Percentiles rank a stretch among this genome's conserved stretches.
phyloP scores from a whole-genome alignment of 768 basidiomycete genomes.

The Scleroderma bovista region DNA sequence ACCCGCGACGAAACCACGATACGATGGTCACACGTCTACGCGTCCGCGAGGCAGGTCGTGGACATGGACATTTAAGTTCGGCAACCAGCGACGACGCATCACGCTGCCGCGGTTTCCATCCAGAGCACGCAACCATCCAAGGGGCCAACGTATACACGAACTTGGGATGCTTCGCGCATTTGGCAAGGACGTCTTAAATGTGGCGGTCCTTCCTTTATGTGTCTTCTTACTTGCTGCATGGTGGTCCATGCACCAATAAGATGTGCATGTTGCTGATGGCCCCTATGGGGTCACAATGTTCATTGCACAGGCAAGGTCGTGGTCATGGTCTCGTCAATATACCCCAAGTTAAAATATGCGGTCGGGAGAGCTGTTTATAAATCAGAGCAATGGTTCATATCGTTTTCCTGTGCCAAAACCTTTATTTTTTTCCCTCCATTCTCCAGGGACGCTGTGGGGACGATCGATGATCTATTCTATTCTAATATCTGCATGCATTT shows the following conservation, averaged over 20 bases:
- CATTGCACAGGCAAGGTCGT: too few relatives aligned
- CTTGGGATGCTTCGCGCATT: constrained; percentile 27
- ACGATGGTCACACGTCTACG: not conserved
- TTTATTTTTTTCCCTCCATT: too few relatives aligned
- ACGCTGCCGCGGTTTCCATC: constrained; percentile 15
- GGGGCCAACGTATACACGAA: constrained; percentile 8
- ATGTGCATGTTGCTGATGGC: not conserved
- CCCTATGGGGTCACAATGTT: too few relatives aligned
- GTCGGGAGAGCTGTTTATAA: too few relatives aligned
- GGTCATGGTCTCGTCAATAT: too few relatives aligned
- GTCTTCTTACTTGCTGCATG: constrained; percentile 29
- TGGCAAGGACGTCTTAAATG: constrained; percentile 24
- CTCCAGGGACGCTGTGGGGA: too few relatives aligned
- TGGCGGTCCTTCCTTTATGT: constrained; percentile 34
- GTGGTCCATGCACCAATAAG: constrained; percentile 28
- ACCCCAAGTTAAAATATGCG: too few relatives aligned
- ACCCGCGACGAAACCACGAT: constrained; percentile 12
- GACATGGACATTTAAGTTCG: constrained; percentile 23
- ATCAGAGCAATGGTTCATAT: too few relatives aligned
- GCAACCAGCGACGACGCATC: constrained; percentile 20
- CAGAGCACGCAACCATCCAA: constrained; percentile 3
- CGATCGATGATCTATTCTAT: too few relatives aligned
- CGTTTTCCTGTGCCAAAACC: too few relatives aligned
- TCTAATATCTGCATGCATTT: too few relatives aligned
- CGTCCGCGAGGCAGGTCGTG: constrained; percentile 12